phyloP scores from a whole-genome alignment of 169 alveolate species.

The Amoebophrya sp. region DNA sequence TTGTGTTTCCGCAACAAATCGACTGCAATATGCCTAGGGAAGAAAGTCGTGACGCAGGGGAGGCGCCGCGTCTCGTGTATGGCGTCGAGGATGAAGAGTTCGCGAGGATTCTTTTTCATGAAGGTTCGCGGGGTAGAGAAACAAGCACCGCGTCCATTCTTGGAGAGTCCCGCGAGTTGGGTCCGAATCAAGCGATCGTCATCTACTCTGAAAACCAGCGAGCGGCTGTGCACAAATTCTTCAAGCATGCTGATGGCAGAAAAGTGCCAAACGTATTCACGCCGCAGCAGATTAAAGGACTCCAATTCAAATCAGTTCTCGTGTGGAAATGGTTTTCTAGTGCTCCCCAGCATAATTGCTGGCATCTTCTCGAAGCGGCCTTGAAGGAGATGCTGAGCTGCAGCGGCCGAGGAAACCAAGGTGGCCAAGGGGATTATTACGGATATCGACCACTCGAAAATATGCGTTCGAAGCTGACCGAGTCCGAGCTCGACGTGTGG shows the following conservation, averaged over 20 bases:
- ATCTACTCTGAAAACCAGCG: background rate
- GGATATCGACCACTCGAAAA: too few relatives aligned
- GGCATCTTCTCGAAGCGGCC: background rate
- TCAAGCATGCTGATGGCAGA: background rate
- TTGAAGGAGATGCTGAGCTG: background rate
- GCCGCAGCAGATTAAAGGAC: background rate
- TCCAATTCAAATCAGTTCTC: background rate
- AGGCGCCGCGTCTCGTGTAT: background rate
- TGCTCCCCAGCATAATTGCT: background rate
- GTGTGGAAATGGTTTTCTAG: background rate
- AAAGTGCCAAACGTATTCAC: background rate
- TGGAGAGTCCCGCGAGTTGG: too few relatives aligned
- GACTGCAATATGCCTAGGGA: background rate
- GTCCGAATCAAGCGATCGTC: background rate
- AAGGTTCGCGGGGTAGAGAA: too few relatives aligned
- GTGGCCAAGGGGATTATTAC: too few relatives aligned
- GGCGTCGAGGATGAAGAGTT: background rate
- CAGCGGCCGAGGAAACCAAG: too few relatives aligned
- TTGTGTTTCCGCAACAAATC: background rate
- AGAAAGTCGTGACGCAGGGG: background rate
- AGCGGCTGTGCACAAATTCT: background rate
- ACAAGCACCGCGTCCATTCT: too few relatives aligned
- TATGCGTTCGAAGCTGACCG: background rate
- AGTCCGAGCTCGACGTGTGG: background rate
- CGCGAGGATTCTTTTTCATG: background rate